Percentiles rank a stretch among this genome's conserved stretches.
Conservation (phyloP, 345 rosid species). For the Bretschneidera sinensis region DNA sequence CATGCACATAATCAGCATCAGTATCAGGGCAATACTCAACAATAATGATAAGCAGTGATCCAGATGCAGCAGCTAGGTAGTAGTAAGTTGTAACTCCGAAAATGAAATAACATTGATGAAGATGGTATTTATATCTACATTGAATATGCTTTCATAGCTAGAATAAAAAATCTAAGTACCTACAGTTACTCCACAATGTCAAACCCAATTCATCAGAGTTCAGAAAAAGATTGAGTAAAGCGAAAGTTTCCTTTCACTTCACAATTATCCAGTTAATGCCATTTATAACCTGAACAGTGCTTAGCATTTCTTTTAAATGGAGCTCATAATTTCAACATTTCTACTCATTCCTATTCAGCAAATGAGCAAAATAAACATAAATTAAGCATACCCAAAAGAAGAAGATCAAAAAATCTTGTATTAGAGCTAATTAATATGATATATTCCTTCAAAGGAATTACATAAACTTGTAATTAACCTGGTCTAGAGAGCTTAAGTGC, state of each 20-base stretch:
- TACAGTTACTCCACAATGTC: background rate
- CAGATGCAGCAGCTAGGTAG: background rate
- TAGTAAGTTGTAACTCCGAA: background rate
- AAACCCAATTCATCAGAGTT: background rate
- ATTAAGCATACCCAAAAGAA: background rate
- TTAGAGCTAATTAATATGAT: background rate
- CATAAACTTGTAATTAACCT: conserved; percentile 33
- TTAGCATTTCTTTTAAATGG: background rate
- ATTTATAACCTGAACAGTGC: background rate
- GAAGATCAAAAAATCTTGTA: no score
- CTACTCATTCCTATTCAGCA: background rate
- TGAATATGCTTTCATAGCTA: background rate
- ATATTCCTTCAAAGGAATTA: background rate
- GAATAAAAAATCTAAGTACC: background rate
- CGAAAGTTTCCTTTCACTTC: background rate
- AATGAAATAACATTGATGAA: no score
- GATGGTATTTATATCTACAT: no score
- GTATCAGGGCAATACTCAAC: background rate
- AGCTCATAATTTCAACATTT: background rate
- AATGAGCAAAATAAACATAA: background rate
- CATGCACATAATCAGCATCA: background rate
- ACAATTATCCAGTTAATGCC: background rate
- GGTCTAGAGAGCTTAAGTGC: conserved; percentile 77
- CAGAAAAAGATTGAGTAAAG: background rate
- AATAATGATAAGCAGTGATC: background rate